Conservation (phyloP, 148 eudicot species). For the Silene latifolia region DNA sequence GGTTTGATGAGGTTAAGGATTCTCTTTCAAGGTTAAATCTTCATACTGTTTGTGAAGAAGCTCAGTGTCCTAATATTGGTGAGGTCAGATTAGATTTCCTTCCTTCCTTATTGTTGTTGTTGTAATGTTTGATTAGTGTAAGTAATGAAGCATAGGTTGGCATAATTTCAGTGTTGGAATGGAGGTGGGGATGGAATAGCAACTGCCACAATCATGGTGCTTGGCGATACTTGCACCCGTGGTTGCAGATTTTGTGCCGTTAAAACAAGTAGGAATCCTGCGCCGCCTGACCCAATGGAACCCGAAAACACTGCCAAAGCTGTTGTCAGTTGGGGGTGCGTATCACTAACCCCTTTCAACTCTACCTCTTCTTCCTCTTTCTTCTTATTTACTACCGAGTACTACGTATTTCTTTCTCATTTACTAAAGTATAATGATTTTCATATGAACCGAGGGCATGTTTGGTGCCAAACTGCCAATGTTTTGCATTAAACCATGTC, state of each 20-base stretch:
- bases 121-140: no score
- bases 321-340: constrained; percentile 90
- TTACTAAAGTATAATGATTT: no score
- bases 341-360: background rate
- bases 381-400: no score
- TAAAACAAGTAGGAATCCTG: constrained; percentile 85
- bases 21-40: constrained; percentile 64
- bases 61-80: constrained; percentile 90
- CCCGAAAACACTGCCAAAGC: constrained; percentile 91
- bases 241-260: constrained; percentile 98
- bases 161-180: constrained; percentile 68
- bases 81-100: constrained; percentile 54
- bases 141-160: constrained; percentile 8
- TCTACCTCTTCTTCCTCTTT: no score
- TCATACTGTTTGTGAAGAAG: constrained; percentile 89
- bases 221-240: constrained; percentile 92
- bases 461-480: no score
- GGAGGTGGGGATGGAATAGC: constrained; percentile 97
- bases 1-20: constrained; percentile 68
- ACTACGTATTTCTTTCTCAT: no score
- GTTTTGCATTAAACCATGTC: no score
- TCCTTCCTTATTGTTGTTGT: background rate
- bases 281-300: constrained; percentile 93
- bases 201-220: constrained; percentile 93
- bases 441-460: no score